These are phyloP conservation scores for Litchi chinensis DNA, from an alignment of 345 rosid genomes.

Conservation along the genomic window DNA sequence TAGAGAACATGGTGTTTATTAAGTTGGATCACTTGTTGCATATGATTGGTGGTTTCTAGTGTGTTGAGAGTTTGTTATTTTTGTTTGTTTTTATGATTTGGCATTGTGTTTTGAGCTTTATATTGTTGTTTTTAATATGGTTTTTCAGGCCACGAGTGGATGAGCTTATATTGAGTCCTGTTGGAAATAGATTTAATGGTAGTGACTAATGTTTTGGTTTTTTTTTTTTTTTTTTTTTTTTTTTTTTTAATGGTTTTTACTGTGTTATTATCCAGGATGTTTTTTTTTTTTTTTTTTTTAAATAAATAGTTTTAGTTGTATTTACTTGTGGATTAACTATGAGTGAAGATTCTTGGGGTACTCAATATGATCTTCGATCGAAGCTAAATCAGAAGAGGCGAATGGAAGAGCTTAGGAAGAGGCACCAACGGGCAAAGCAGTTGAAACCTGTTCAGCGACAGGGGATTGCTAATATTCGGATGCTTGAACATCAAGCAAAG, in stretches of 20 bases:
- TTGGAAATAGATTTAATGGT: slow-evolving; percentile 20
- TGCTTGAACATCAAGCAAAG: slow-evolving; percentile 20
- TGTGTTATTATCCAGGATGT: not conserved
- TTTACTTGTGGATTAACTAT: slow-evolving; percentile 14
- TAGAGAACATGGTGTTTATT: not conserved
- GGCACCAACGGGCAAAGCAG: not conserved
- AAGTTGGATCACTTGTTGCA: not conserved
- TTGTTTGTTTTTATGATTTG: not conserved
- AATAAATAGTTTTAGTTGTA: not conserved
- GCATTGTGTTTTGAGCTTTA: not conserved
- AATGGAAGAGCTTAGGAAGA: not conserved
- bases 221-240: too few relatives aligned
- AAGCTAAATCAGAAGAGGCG: slow-evolving; percentile 10
- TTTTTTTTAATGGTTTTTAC: not conserved
- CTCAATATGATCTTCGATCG: slow-evolving; percentile 42
- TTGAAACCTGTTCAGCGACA: slow-evolving; percentile 24
- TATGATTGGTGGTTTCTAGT: not conserved
- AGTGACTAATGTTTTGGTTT: not conserved
- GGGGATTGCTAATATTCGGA: slow-evolving; percentile 14
- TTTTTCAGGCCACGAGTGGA: slow-evolving; percentile 33
- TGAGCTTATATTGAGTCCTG: slow-evolving; percentile 20
- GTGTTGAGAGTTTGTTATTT: not conserved
- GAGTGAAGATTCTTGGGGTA: slow-evolving; percentile 37
- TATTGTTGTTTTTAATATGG: not conserved
- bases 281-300: not conserved